phyloP scores from a whole-genome alignment of 805 yeast genomes.

The Sugiyamaella smithiae region DNA sequence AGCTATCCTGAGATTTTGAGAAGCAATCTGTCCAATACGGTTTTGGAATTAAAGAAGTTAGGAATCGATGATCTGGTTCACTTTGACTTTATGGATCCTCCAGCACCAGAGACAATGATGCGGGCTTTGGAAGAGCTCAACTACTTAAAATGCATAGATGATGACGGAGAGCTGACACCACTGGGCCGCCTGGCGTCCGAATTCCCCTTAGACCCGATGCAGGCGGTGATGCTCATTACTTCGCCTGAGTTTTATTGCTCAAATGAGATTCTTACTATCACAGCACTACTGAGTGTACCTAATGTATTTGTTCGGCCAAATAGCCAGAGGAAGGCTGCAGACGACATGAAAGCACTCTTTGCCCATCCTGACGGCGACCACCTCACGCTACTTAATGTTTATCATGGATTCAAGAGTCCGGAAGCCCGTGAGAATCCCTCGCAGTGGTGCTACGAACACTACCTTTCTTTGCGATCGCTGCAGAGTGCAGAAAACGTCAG shows the following conservation, averaged over 20 bases:
- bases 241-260: conserved; percentile 84
- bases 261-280: conserved; percentile 82
- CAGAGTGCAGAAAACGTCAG: conserved; percentile 85
- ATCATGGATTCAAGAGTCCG: conserved; percentile 73
- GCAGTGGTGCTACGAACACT: conserved; percentile 94
- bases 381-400: conserved; percentile 83
- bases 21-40: conserved; percentile 87
- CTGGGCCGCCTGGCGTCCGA: conserved; percentile 87
- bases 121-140: conserved; percentile 94
- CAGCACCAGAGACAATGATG: conserved; percentile 99
- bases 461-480: conserved; percentile 76
- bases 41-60: conserved; percentile 85
- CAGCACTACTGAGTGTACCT: conserved; percentile 89
- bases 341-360: conserved; percentile 80
- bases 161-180: conserved; percentile 86
- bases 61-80: conserved; percentile 96
- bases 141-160: conserved; percentile 83
- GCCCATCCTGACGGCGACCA: conserved; percentile 97
- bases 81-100: conserved; percentile 98
- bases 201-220: conserved; percentile 93
- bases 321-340: conserved; percentile 82
- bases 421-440: conserved; percentile 54
- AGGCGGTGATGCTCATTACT: conserved; percentile 89
- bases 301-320: conserved; percentile 93
- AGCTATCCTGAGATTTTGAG: conserved; percentile 94